Evolutionary conservation across 257 asterid genomes (phyloP), one percentile per base, ranked within the genome.

Genomic region (Penstemon davidsonii): DNA sequence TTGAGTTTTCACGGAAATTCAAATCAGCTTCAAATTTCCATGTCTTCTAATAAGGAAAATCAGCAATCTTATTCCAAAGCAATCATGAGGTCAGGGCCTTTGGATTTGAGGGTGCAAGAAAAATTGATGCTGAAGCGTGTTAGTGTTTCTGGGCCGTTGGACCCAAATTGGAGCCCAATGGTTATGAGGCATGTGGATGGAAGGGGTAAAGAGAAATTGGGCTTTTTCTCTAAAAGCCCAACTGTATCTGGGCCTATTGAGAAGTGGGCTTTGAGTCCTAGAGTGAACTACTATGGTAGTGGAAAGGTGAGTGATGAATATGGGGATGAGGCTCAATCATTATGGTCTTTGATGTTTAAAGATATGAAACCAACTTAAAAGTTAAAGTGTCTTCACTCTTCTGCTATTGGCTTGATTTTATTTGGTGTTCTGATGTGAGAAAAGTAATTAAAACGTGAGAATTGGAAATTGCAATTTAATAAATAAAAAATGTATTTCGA

Each of bases 291-390:
- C 73, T 79, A 64, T 66, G 66, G 49, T 7, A 77, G 78, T 53
- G 89, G 67, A 11, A 86, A 71, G 55, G 4, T 65, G 1, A 78
- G 76, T n/a, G 68, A 63, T n/a, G 68, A 63, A 50, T 85, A 70
- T 69, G 83, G 69, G 33, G 19, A 52, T 39, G 91, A 80, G 42
- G 74, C 63, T 49, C 82, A 85, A 8, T 91, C 96, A 5, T 82
- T 81, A 1, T 91, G 97, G 96, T 88, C 96, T 54, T 59, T 88
- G 55, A 87, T 91, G 97, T 91, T 91, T 88, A 88, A 87, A 73
- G 88, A 88, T 78, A 73, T 91, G 81, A 91, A 91, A 74, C 97
- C 96, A 13, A 91, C 91, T 72, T 88, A 76, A 85, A 60, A 19
- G 15, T 25, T 25, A 1, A 25, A 25, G 33, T 25, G 33, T 25